Evolutionary conservation across 2,329 filamentous ascomycete species (phyloP), one percentile per base, ranked within the genome.

Genomic region (Rasamsonia emersonii): DNA sequence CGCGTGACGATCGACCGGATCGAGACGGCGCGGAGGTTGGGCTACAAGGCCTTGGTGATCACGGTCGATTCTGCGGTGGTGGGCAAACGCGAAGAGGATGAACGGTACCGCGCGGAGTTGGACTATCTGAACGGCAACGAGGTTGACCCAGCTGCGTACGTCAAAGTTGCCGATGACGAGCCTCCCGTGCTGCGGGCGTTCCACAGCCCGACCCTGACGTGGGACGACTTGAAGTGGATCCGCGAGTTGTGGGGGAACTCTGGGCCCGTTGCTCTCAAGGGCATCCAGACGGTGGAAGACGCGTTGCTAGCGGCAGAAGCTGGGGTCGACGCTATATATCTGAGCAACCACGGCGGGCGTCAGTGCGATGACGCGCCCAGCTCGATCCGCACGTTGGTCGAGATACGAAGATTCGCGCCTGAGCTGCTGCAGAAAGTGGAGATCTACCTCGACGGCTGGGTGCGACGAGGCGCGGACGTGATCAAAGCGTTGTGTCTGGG

Each of bases 401-500:
- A 85, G 57, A 81, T 84, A 38, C 68, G 79, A 49, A 82, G 80
- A 58, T 82, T 81, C 61, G 83, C 77, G 49, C 78, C 79, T 1
- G 68, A 82, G 54, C 72, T 85, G 31, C 68, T 85, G 43, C 65
- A 69, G 26, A 74, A 73, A 51, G 65, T 93, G 30, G 85, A 94
- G 55, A 75, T 94, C 6, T 88, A 79, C 70, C 74, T 93, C 14
- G 86, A 94, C 50, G 86, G 86, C 23, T 86, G 86, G 15, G 80
- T 94, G 46, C 79, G 78, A 56, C 71, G 86, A 41, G 86, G 86
- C 4, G 93, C 86, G 4, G 86, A 94, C 56, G 73, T 93, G 4
- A 79, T 93, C 41, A 94, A 94, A 62, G 86, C 86, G 6, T 61
- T 94, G 14, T 86, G 82, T 48, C 64, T 94, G 4, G 86, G 86